phyloP scores from a whole-genome alignment of 208 protist genomes.

The Phytomonas serpens region DNA sequence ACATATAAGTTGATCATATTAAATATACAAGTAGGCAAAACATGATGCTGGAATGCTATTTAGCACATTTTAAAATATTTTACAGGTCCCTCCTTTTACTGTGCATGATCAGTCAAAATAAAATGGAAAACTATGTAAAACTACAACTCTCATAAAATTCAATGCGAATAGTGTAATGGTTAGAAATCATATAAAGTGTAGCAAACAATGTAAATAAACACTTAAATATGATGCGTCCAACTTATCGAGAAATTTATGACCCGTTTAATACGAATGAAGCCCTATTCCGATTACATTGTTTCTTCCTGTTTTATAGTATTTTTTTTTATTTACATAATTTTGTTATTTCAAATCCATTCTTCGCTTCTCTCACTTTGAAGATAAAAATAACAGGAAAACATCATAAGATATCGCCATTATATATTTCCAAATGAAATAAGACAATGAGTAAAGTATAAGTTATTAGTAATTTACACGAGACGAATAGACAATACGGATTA shows the following conservation, averaged over 20 bases:
- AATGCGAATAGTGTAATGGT: neutral
- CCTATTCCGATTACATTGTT: neutral
- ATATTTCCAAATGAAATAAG: neutral
- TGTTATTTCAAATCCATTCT: neutral
- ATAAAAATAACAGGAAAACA: neutral
- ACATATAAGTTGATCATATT: slow-evolving; percentile 12
- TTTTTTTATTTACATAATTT: neutral
- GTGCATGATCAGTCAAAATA: neutral
- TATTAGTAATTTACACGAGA: neutral
- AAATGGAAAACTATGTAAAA: neutral
- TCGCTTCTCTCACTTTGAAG: neutral
- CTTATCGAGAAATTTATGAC: neutral
- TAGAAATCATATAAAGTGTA: neutral
- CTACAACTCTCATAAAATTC: neutral
- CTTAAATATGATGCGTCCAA: neutral
- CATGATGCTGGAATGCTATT: neutral
- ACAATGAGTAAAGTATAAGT: neutral
- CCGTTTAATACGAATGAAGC: neutral
- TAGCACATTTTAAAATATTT: neutral
- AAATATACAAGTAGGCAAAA: slow-evolving; percentile 10
- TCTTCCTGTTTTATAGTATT: neutral
- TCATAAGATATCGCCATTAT: neutral
- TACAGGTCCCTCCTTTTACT: neutral
- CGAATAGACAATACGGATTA: neutral
- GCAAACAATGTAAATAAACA: neutral